These are phyloP conservation scores for Trichophyton schoenleinii DNA, from an alignment of 2,329 filamentous ascomycete species.

Conservation along the genomic window DNA sequence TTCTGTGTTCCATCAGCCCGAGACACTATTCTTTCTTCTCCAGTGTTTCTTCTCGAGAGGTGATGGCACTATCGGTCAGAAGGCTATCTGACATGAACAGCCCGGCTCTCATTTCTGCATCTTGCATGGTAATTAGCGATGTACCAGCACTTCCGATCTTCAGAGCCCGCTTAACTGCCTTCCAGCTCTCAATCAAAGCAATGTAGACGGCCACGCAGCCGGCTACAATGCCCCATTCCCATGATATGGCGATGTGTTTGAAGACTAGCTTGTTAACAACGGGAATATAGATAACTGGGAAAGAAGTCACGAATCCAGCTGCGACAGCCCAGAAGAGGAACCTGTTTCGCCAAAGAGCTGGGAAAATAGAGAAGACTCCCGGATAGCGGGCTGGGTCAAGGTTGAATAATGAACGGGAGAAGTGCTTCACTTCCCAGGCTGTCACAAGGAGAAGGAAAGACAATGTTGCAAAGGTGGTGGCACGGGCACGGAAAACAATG, in stretches of 20 bases:
- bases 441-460: conserved; percentile 64
- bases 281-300: conserved; percentile 54
- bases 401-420: conserved; percentile 61
- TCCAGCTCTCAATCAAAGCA: conserved; percentile 50
- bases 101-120: conserved; percentile 24
- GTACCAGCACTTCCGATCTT: conserved; percentile 25
- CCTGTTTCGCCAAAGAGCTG: conserved; percentile 56
- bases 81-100: conserved; percentile 13
- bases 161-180: conserved; percentile 46
- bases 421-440: conserved; percentile 66
- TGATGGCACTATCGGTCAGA: neutral
- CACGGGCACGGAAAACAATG: conserved; percentile 53
- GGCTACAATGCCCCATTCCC: conserved; percentile 59
- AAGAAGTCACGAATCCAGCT: conserved; percentile 42
- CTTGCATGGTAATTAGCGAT: conserved; percentile 20
- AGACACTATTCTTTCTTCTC: conserved; percentile 8
- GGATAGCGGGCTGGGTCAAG: conserved; percentile 44
- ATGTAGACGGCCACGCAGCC: conserved; percentile 49
- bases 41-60: conserved; percentile 10
- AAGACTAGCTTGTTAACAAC: conserved; percentile 52
- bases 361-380: conserved; percentile 50
- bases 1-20: neutral
- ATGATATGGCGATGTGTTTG: conserved; percentile 50
- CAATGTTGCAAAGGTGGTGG: conserved; percentile 59
- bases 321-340: conserved; percentile 56